phyloP scores from a whole-genome alignment of 306 rosid species.

The Abrus precatorius region DNA sequence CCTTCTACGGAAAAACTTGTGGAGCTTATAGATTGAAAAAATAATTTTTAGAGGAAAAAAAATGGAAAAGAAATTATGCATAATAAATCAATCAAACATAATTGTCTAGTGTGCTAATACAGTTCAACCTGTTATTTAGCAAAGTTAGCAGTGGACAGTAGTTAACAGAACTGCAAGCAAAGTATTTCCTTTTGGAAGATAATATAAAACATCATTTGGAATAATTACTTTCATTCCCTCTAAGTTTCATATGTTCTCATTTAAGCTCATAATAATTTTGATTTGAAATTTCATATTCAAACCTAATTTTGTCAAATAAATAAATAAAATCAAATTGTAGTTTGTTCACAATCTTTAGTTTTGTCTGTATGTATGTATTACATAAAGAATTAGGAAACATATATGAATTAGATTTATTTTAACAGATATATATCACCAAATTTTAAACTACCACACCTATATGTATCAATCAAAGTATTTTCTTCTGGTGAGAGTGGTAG shows the following conservation, averaged over 20 bases:
- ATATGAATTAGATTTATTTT: no score
- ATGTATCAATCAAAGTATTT: no score
- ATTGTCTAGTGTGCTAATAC: constrained; percentile 13
- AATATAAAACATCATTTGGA: background rate
- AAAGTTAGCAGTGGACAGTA: background rate
- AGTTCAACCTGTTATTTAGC: background rate
- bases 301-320: background rate
- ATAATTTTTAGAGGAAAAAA: constrained; percentile 4
- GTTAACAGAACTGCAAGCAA: constrained; percentile 17
- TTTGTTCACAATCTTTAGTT: background rate
- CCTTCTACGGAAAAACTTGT: constrained; percentile 18
- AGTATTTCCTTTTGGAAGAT: constrained; percentile 8
- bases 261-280: constrained; percentile 18
- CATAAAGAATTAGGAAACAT: no score
- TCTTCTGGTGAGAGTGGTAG: no score
- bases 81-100: constrained; percentile 32
- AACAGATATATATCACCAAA: no score
- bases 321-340: background rate
- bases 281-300: background rate
- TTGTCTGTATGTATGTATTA: no score
- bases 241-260: constrained; percentile 11
- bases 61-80: constrained; percentile 7
- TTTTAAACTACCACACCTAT: no score
- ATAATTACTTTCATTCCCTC: constrained; percentile 16
- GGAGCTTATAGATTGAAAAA: constrained; percentile 37